These are phyloP conservation scores for Debaryomyces psychrophilus DNA, from an alignment of 1,139 yeast genomes.

Conservation along the genomic window DNA sequence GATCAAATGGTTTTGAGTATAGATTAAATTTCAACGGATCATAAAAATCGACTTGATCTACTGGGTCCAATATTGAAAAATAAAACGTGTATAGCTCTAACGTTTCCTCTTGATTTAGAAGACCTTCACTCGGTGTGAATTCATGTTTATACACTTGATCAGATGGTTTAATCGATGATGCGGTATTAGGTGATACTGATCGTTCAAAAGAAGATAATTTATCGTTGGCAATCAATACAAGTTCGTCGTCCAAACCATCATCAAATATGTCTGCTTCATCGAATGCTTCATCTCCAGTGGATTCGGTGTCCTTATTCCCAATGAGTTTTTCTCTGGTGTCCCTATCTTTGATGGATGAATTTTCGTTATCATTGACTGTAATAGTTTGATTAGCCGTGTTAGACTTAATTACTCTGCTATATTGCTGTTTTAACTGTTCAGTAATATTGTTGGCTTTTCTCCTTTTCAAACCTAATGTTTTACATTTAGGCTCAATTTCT, in stretches of 20 bases:
- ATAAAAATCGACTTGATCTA: constrained; percentile 21
- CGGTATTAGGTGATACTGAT: constrained; percentile 1
- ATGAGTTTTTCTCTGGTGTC: not conserved
- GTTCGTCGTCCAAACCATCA: constrained; percentile 34
- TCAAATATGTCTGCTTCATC: constrained; percentile 28
- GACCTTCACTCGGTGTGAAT: constrained; percentile 28
- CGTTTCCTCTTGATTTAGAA: constrained; percentile 31
- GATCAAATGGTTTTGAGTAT: constrained; percentile 5
- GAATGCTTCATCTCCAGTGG: constrained; percentile 16
- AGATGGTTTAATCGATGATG: constrained; percentile 3
- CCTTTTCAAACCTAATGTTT: constrained; percentile 23
- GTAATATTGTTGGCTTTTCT: constrained; percentile 15
- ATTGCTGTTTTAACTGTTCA: constrained; percentile 20
- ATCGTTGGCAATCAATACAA: constrained; percentile 8
- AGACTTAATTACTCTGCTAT: constrained; percentile 5
- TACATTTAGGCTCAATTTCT: constrained; percentile 1
- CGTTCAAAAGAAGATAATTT: constrained; percentile 5
- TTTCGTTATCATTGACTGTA: constrained; percentile 9
- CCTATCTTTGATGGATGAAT: not conserved
- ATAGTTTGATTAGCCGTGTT: constrained; percentile 7
- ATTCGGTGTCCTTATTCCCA: not conserved
- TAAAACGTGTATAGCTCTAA: constrained; percentile 41
- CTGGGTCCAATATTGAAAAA: constrained; percentile 27
- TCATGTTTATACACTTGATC: constrained; percentile 14
- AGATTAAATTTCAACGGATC: constrained; percentile 24